phyloP scores from a whole-genome alignment of 148 eudicot genomes.

The Oxyria digyna region DNA sequence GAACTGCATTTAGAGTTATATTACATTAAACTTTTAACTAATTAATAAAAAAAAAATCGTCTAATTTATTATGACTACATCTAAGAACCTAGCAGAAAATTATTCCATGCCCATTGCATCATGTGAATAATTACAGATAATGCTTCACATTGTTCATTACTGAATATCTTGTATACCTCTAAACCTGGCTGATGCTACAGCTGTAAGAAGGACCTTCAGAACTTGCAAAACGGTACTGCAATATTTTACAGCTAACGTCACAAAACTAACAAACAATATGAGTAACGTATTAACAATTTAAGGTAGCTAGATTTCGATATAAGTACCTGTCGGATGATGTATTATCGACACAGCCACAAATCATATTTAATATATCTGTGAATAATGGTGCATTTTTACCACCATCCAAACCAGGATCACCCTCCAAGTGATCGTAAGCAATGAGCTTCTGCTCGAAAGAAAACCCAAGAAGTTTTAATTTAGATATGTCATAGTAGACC shows the following conservation, averaged over 20 bases:
- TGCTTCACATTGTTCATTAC: not conserved
- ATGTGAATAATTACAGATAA: not conserved
- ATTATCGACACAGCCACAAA: slow-evolving; percentile 82
- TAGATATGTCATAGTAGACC: not conserved
- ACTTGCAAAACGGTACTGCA: slow-evolving; percentile 96
- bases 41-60: not conserved
- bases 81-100: not conserved
- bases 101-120: not conserved
- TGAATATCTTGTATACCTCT: slow-evolving; percentile 48
- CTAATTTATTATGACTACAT: not conserved
- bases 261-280: slow-evolving; percentile 7
- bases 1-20: slow-evolving; percentile 50
- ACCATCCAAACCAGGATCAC: slow-evolving; percentile 97
- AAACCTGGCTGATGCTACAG: slow-evolving; percentile 82
- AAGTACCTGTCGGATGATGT: slow-evolving; percentile 85
- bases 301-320: slow-evolving; percentile 1
- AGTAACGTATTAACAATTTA: not conserved
- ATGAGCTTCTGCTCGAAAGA: slow-evolving; percentile 73
- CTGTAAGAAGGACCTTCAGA: slow-evolving; percentile 93
- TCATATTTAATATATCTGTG: slow-evolving; percentile 73
- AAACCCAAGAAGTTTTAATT: slow-evolving; percentile 11
- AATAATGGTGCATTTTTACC: slow-evolving; percentile 64
- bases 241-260: slow-evolving; percentile 8
- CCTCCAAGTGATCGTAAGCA: slow-evolving; percentile 93
- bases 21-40: not conserved